Evolutionary conservation across 192 early-diverging fungal species (phyloP), one percentile per base, ranked within the genome.

Genomic region (Podila verticillata): DNA sequence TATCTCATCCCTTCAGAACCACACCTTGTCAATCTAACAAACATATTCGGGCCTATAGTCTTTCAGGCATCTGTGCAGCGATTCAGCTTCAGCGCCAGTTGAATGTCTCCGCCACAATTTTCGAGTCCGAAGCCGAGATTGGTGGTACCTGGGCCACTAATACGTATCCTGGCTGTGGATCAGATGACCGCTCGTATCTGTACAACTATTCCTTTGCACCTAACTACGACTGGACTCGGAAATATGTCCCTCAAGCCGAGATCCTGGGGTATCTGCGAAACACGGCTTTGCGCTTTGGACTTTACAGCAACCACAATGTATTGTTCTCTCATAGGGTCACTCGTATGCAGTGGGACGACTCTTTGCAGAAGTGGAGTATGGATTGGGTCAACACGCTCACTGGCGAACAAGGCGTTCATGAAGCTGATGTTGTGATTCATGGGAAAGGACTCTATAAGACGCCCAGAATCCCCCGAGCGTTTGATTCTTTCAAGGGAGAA

Each of bases 141-240:
- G 86, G 86, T 9, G 86, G 86, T 10, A 86, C 84, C 13, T 88
- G 86, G 86, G 66, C 60, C 17, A 72, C 31, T 22, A 79, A 71
- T 63, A 73, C 68, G 10, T 83, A 81, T 48, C 83, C 85, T 10
- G 84, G 87, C 12, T 80, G 77, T 47, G 85, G 73, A 0, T 85
- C 84, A 51, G 87, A 88, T 67, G 69, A 85, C 15, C 72, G 61
- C 20, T 63, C 74, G 2, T 82, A 85, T 44, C 58, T 80, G 20
- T 87, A 87, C 68, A 79, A 70, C 32, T 85, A 75, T 79, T 75
- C 75, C 6, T 86, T 82, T 24, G 83, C 83, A 7, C 82, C 75
- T 7, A 86, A 86, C 66, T 81, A 74, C 54, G 72, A 86, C 9
- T 86, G 84, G 73, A 61, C 74, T 0, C 32, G 60, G 10, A 74